These are phyloP conservation scores for Tulasnella calospora DNA, from an alignment of 768 basidiomycete species.

Conservation along the genomic window DNA sequence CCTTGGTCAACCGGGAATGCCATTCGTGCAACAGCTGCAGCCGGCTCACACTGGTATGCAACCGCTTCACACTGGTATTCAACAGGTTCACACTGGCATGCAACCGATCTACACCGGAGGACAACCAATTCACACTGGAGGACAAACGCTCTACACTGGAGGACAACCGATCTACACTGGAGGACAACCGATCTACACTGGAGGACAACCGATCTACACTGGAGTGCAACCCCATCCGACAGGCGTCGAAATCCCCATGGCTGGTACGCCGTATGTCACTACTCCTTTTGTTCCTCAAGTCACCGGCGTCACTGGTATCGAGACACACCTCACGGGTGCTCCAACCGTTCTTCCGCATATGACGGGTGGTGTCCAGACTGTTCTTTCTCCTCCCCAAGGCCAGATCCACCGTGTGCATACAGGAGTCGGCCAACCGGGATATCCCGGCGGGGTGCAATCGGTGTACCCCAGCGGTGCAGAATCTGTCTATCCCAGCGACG, in stretches of 20 bases:
- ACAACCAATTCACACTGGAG: neutral
- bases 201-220: neutral
- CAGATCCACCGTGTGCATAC: neutral
- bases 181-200: neutral
- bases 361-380: neutral
- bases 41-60: neutral
- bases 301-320: slow-evolving; percentile 1
- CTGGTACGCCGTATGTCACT: neutral
- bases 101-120: neutral
- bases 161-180: neutral
- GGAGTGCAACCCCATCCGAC: neutral
- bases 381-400: neutral
- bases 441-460: neutral
- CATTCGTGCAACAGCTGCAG: neutral
- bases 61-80: no score
- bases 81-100: neutral
- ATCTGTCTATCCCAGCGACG: neutral
- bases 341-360: slow-evolving; percentile 8
- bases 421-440: neutral
- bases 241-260: neutral
- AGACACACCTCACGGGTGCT: slow-evolving; percentile 7
- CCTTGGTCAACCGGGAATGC: neutral
- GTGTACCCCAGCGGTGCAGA: neutral
- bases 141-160: neutral
- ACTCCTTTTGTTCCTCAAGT: neutral